phyloP scores from a whole-genome alignment of 805 yeast species.

The Yamadazyma olivae region DNA sequence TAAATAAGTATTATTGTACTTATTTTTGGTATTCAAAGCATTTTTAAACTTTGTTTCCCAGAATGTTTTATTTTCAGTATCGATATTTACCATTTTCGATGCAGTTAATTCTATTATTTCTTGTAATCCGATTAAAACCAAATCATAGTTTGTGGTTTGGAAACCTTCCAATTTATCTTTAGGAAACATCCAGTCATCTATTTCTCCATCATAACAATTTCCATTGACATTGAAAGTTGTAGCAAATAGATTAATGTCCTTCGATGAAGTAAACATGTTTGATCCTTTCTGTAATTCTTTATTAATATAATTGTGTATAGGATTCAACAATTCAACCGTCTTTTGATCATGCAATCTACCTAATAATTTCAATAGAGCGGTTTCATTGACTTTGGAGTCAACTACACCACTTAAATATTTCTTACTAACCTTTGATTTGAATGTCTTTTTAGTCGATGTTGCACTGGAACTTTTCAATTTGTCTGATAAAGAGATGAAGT shows the following conservation, averaged over 20 bases:
- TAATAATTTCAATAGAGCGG: conserved; percentile 45
- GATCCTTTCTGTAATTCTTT: conserved; percentile 38
- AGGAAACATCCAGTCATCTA: conserved; percentile 47
- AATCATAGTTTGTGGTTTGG: conserved; percentile 60
- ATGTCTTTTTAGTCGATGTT: conserved; percentile 28
- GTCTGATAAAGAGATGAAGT: conserved; percentile 36
- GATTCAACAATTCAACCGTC: conserved; percentile 45
- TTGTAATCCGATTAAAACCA: conserved; percentile 81
- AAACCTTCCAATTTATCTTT: conserved; percentile 14
- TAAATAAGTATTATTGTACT: conserved; percentile 41
- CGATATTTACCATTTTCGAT: conserved; percentile 78
- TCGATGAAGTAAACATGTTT: conserved; percentile 36
- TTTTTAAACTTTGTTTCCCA: conserved; percentile 66
- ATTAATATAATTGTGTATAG: conserved; percentile 51
- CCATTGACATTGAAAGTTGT: conserved; percentile 59
- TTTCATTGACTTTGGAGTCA: conserved; percentile 36
- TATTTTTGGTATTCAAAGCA: conserved; percentile 39
- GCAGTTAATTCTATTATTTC: conserved; percentile 80
- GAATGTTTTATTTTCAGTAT: conserved; percentile 52
- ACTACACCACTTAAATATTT: conserved; percentile 41
- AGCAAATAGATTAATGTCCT: conserved; percentile 42
- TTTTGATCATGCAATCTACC: conserved; percentile 48
- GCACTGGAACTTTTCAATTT: conserved; percentile 43
- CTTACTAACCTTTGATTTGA: conserved; percentile 34
- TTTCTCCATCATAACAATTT: conserved; percentile 37